A percentile compares a stretch with the other conserved stretches of the same genome.
These are phyloP conservation scores for Actinidia arguta DNA, from an alignment of 179 eudicot genomes.

Conservation along the genomic window DNA sequence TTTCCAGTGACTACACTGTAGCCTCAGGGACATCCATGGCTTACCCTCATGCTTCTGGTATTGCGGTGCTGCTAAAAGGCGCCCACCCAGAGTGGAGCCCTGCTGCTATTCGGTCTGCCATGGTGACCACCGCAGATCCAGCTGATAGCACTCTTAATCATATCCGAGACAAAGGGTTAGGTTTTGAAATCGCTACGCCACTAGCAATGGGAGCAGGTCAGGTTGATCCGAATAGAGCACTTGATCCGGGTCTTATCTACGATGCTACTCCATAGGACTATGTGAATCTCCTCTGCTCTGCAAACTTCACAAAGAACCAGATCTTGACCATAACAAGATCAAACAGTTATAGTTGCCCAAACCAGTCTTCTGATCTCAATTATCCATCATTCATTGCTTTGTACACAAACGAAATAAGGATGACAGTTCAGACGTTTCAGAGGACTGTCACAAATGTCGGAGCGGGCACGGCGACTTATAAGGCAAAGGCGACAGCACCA, in stretches of 20 bases:
- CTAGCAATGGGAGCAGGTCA: conserved; percentile 69
- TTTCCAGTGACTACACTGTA: conserved; percentile 45
- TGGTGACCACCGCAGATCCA: conserved; percentile 72
- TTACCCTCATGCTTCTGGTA: conserved; percentile 69
- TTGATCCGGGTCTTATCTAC: conserved; percentile 68
- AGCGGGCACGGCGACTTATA: conserved; percentile 28
- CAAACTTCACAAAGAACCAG: conserved; percentile 50
- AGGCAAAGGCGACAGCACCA: conserved; percentile 19
- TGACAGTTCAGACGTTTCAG: conserved; percentile 29
- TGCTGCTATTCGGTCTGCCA: conserved; percentile 67
- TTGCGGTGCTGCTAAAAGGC: conserved; percentile 61
- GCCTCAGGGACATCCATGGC: conserved; percentile 75
- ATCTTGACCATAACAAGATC: conserved; percentile 30
- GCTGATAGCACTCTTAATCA: conserved; percentile 38
- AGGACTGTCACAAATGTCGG: conserved; percentile 52
- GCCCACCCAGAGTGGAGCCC: conserved; percentile 72
- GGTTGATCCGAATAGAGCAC: conserved; percentile 64
- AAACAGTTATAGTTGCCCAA: conserved; percentile 34
- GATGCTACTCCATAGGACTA: conserved; percentile 53
- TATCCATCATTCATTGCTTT: conserved; percentile 58
- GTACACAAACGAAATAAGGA: conserved; percentile 18
- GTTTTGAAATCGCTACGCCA: conserved; percentile 36
- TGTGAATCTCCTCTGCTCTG: conserved; percentile 54
- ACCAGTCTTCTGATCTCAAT: conserved; percentile 46
- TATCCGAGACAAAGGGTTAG: conserved; percentile 34